Conservation (phyloP, 2,329 filamentous ascomycete genomes). For the Rachicladosporium sp. region DNA sequence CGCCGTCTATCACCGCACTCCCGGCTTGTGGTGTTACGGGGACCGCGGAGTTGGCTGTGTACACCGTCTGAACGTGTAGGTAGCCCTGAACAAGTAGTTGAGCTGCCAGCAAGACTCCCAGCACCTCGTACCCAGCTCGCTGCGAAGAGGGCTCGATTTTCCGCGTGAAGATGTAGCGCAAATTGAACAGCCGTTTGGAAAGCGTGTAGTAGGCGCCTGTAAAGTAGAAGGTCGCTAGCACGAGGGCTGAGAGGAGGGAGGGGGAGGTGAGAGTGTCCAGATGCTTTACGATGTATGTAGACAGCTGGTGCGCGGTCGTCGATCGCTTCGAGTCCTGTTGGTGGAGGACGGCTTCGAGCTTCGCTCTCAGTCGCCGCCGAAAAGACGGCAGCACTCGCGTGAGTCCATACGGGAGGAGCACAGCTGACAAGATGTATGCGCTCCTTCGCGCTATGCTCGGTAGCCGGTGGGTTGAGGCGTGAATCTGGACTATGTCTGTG, state of each 20-base stretch:
- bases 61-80: constrained; percentile 52
- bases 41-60: too few species aligned
- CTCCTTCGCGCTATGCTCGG: constrained; percentile 36
- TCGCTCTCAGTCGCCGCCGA: constrained; percentile 46
- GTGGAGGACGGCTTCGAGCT: constrained; percentile 45
- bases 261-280: constrained; percentile 70
- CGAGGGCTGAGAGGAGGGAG: constrained; percentile 69
- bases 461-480: constrained; percentile 48
- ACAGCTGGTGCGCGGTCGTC: constrained; percentile 26
- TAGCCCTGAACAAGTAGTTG: constrained; percentile 81
- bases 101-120: constrained; percentile 75
- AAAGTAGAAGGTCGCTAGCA: constrained; percentile 89
- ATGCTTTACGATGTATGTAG: constrained; percentile 66
- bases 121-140: constrained; percentile 82
- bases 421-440: constrained; percentile 50
- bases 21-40: too few species aligned
- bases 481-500: constrained; percentile 86
- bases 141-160: constrained; percentile 53
- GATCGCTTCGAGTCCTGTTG: constrained; percentile 29
- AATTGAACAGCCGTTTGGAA: constrained; percentile 69
- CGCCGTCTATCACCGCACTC: too few species aligned
- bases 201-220: constrained; percentile 90
- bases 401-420: constrained; percentile 59
- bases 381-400: constrained; percentile 50
- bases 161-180: constrained; percentile 89